Base-by-base conservation (phyloP, 805 yeast species). In the Metschnikowia kunwiensis region DNA sequence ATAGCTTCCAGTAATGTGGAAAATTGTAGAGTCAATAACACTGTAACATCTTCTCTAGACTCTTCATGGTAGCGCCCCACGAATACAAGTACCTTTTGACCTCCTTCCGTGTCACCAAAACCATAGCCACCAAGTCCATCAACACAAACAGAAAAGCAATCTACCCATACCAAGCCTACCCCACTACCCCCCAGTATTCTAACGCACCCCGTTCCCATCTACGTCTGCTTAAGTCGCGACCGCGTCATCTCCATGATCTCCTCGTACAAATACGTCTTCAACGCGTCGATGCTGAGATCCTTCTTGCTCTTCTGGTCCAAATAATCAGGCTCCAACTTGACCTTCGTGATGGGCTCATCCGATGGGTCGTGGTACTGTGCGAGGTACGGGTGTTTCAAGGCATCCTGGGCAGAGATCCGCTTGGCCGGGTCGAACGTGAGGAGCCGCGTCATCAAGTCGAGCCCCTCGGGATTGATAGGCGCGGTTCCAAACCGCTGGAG, bases 311-410 rank as follows among this genome's bases (percentile, higher is more conserved):
- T 36, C 16, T 38, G 36, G 35, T 45, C 51, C 34, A 45, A 43
- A n/a, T 34, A 38, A 7, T 44, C 44, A 11, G 47, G 48, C 18
- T 38, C 44, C 19, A 47, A 37, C 17, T 27, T 33, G 12, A 42
- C 39, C 9, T 30, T 33, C 1, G 49, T 32, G 15, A 32, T 38
- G 1, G 51, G 51, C 30, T 47, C 51, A 17, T 43, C 44, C 9
- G 38, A 19, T 3, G 45, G 42, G n/a, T 47, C 46, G 27, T 47
- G 49, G 33, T 45, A 47, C 11, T 37, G 40, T 21, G 37, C 41
- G 29, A 47, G 32, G 25, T 47, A 47, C 9, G 42, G 40, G 18
- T 47, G 51, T 12, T 27, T 15, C 21, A 47, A 32, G 4, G 51
- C 49, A 4, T 34, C 32, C 5, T 40, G 24, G 2, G 48, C 46